Conservation (phyloP, 2,329 filamentous ascomycete species). For the Cyclaneusma minus region DNA sequence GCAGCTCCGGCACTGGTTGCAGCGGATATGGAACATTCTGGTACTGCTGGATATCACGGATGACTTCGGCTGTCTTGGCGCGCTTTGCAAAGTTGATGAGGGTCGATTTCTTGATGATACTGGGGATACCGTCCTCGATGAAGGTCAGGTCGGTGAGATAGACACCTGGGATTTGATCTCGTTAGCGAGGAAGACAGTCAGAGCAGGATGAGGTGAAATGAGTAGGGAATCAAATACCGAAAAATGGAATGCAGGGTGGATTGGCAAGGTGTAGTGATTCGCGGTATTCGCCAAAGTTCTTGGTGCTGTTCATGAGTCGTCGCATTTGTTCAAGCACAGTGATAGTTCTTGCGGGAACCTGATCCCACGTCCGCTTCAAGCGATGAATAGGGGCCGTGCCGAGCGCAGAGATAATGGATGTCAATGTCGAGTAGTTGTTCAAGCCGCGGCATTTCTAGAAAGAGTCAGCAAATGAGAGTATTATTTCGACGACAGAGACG, state of each 20-base stretch:
- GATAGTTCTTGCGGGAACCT: slow-evolving; percentile 75
- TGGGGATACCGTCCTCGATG: slow-evolving; percentile 95
- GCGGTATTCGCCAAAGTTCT: slow-evolving; percentile 95
- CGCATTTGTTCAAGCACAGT: slow-evolving; percentile 79
- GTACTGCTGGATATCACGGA: slow-evolving; percentile 96
- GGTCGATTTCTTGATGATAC: slow-evolving; percentile 88
- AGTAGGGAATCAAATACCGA: slow-evolving; percentile 43
- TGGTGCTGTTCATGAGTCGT: slow-evolving; percentile 87
- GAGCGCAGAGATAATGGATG: slow-evolving; percentile 91
- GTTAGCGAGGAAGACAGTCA: slow-evolving; percentile 6
- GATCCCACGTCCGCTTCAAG: slow-evolving; percentile 84
- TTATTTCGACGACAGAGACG: slow-evolving; percentile 21
- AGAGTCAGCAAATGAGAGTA: slow-evolving; percentile 14
- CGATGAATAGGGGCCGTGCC: slow-evolving; percentile 91
- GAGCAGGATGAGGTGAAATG: slow-evolving; percentile 1
- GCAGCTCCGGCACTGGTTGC: slow-evolving; percentile 76
- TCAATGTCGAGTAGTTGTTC: slow-evolving; percentile 96
- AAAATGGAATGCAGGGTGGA: slow-evolving; percentile 95
- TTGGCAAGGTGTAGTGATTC: slow-evolving; percentile 86
- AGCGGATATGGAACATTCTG: slow-evolving; percentile 94
- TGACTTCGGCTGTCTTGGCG: slow-evolving; percentile 94
- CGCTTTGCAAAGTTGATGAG: slow-evolving; percentile 98
- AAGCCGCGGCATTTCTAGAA: slow-evolving; percentile 74
- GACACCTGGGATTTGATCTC: slow-evolving; percentile 57
- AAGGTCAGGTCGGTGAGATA: slow-evolving; percentile 96